Evolutionary conservation across 768 basidiomycete genomes (phyloP).

Genomic region (Steccherinum ochraceum): DNA sequence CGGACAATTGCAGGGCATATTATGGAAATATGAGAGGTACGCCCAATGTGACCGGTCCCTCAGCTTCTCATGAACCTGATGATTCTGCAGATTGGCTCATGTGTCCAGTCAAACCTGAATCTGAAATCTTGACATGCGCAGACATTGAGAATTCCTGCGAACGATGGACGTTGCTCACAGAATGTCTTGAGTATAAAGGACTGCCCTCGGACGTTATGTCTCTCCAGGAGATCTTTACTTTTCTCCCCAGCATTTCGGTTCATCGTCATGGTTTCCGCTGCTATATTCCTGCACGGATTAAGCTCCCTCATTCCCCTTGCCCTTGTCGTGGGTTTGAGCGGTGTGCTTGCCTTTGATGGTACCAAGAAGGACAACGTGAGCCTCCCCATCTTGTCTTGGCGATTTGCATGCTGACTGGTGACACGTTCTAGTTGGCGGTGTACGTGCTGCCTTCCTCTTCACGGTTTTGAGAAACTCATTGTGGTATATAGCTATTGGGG

Average conservation of each 20-base stretch:
- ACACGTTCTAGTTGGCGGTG: slow-evolving; percentile 21
- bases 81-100: neutral
- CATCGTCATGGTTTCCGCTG: slow-evolving; percentile 1
- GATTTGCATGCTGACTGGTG: neutral
- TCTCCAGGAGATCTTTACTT: neutral
- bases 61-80: neutral
- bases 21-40: neutral
- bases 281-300: slow-evolving; percentile 2
- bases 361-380: slow-evolving; percentile 58
- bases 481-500: slow-evolving; percentile 38
- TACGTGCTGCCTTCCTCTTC: slow-evolving; percentile 7
- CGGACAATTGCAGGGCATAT: neutral
- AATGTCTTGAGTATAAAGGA: neutral
- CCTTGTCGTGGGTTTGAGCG: slow-evolving; percentile 6
- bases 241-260: neutral
- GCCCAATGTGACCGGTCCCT: neutral
- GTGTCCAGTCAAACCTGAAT: no score
- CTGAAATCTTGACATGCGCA: neutral
- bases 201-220: neutral
- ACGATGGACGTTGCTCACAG: neutral
- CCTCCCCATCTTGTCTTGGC: slow-evolving; percentile 5
- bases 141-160: neutral
- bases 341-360: slow-evolving; percentile 42
- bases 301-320: slow-evolving; percentile 8
- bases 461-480: neutral